phyloP scores from a whole-genome alignment of 2,329 filamentous ascomycete genomes.

The Aspergillus texensis region DNA sequence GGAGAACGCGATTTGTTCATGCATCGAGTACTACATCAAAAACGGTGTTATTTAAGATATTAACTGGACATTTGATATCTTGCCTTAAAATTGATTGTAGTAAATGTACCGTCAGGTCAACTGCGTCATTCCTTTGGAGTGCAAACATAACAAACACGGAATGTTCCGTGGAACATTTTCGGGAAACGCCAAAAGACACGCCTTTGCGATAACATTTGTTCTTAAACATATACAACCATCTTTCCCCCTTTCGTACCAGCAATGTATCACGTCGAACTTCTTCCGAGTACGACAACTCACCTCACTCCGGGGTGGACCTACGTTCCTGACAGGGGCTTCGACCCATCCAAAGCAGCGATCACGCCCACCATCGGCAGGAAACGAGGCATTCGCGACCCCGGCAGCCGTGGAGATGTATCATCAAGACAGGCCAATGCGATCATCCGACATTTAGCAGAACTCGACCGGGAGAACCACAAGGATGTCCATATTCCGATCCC shows the following conservation, averaged over 20 bases:
- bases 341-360: conserved; percentile 58
- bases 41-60: background rate
- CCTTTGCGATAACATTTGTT: background rate
- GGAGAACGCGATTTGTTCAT: background rate
- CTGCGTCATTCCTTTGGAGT: conserved; percentile 12
- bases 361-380: conserved; percentile 64
- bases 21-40: background rate
- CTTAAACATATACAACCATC: background rate
- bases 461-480: conserved; percentile 77
- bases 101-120: background rate
- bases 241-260: background rate
- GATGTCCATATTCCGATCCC: conserved; percentile 74
- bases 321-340: conserved; percentile 72
- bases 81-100: background rate
- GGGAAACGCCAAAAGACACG: background rate
- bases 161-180: conserved; percentile 3
- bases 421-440: conserved; percentile 83
- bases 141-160: conserved; percentile 27
- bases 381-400: conserved; percentile 66
- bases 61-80: background rate
- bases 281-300: conserved; percentile 70
- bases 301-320: conserved; percentile 89
- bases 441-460: conserved; percentile 75
- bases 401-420: conserved; percentile 64
- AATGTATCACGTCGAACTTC: conserved; percentile 77